A percentile compares a stretch with the other conserved stretches of the same genome.
These are phyloP conservation scores for Camelina neglecta DNA, from an alignment of 345 rosid species.

Conservation along the genomic window DNA sequence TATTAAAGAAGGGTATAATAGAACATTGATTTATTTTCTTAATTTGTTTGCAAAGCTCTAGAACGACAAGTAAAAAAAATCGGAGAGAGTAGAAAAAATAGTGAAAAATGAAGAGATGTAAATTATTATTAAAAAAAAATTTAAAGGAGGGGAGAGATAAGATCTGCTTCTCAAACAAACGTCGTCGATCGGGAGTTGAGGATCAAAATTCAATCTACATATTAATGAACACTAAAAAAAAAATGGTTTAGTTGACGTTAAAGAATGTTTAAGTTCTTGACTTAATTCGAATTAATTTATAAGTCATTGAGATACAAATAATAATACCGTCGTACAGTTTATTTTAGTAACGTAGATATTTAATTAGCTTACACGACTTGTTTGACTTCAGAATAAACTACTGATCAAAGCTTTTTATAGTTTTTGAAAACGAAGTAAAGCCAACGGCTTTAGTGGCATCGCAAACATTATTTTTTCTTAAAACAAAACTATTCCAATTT, in stretches of 20 bases:
- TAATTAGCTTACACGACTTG: slow-evolving; percentile 22
- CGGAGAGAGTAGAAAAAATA: neutral
- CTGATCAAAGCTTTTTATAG: slow-evolving; percentile 6
- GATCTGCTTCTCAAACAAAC: slow-evolving; percentile 24
- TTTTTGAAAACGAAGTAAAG: slow-evolving; percentile 14
- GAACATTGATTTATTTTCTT: too few species aligned
- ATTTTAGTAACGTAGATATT: slow-evolving; percentile 17
- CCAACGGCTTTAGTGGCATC: slow-evolving; percentile 33
- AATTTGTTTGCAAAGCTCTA: too few species aligned
- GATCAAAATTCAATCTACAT: slow-evolving; percentile 18
- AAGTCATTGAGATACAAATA: neutral
- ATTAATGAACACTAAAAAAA: neutral
- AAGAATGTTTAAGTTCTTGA: neutral
- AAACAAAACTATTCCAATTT: too few species aligned
- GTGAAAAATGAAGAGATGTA: neutral
- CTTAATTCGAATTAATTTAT: slow-evolving; percentile 24
- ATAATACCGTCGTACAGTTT: neutral
- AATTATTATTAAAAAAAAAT: neutral
- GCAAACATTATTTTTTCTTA: slow-evolving; percentile 20
- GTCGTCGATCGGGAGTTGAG: slow-evolving; percentile 3
- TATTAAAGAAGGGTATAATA: too few species aligned
- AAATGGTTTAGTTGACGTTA: slow-evolving; percentile 7
- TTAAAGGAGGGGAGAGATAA: slow-evolving; percentile 9
- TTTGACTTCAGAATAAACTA: slow-evolving; percentile 41
- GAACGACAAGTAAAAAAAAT: too few species aligned